Evolutionary conservation across 345 rosid genomes (phyloP).

Genomic region (Citrus hindsii): DNA sequence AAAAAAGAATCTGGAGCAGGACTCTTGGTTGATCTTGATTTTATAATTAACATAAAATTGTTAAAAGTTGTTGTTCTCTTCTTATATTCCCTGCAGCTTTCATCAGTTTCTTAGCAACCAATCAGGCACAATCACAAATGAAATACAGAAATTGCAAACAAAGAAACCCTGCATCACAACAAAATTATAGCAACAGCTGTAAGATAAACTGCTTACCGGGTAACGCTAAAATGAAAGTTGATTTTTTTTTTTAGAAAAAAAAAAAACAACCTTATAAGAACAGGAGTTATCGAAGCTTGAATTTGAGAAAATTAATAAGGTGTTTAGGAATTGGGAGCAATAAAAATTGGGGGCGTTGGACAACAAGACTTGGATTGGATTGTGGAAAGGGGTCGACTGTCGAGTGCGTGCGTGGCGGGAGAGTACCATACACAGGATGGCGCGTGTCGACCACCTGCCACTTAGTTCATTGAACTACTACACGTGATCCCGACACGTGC

Average conservation of each 20-base stretch:
- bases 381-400: neutral
- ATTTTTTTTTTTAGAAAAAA: no score
- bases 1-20: neutral
- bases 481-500: slow-evolving; percentile 20
- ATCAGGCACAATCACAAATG: neutral
- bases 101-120: slow-evolving; percentile 4
- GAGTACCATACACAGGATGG: slow-evolving; percentile 29
- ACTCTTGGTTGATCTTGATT: neutral
- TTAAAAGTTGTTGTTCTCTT: neutral
- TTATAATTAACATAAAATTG: neutral
- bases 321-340: neutral
- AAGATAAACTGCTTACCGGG: neutral
- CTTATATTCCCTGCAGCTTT: no score
- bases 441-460: slow-evolving; percentile 50
- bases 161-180: slow-evolving; percentile 2
- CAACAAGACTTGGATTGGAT: neutral
- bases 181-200: neutral
- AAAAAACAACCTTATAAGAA: neutral
- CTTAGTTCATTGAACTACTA: slow-evolving; percentile 21
- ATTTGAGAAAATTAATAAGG: neutral
- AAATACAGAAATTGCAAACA: neutral
- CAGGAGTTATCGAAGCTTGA: neutral
- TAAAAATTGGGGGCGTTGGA: neutral
- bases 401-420: slow-evolving; percentile 24
- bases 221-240: neutral